phyloP scores from a whole-genome alignment of 2,329 filamentous ascomycete species.

The Sphaerostilbella broomeana region DNA sequence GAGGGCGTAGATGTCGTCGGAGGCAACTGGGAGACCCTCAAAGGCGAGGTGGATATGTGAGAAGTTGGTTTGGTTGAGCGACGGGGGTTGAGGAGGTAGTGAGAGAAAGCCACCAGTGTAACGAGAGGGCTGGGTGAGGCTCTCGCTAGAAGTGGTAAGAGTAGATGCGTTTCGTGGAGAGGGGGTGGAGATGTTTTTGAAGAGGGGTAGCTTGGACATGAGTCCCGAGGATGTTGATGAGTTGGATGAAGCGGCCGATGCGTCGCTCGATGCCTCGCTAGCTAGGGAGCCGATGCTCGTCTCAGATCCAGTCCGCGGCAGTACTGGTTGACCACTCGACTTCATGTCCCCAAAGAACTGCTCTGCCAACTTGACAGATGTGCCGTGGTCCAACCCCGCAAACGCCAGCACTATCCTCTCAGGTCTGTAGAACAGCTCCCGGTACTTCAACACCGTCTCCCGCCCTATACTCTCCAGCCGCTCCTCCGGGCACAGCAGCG shows the following conservation, averaged over 20 bases:
- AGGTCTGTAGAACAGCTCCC: constrained; percentile 77
- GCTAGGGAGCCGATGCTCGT: constrained; percentile 40
- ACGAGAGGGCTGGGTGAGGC: constrained; percentile 60
- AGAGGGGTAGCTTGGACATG: constrained; percentile 78
- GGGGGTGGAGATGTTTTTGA: constrained; percentile 81
- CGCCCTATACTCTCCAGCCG: constrained; percentile 68
- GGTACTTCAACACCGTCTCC: constrained; percentile 67
- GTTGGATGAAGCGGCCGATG: constrained; percentile 26
- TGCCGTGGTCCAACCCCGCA: constrained; percentile 76
- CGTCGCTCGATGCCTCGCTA: constrained; percentile 29
- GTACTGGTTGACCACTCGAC: constrained; percentile 37
- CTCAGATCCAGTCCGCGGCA: constrained; percentile 53
- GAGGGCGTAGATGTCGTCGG: constrained; percentile 90
- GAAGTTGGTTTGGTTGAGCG: constrained; percentile 70
- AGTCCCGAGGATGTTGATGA: constrained; percentile 39
- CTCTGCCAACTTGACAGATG: constrained; percentile 73
- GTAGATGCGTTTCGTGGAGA: constrained; percentile 56
- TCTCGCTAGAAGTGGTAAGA: constrained; percentile 38
- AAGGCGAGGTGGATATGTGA: constrained; percentile 95
- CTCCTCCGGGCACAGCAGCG: constrained; percentile 83
- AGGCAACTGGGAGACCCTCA: constrained; percentile 84
- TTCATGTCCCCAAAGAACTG: constrained; percentile 91
- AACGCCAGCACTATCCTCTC: constrained; percentile 93
- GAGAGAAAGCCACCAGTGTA: constrained; percentile 94
- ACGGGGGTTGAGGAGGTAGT: constrained; percentile 72